phyloP scores from a whole-genome alignment of 2,329 filamentous ascomycete species.

The Claviceps lovelessii region DNA sequence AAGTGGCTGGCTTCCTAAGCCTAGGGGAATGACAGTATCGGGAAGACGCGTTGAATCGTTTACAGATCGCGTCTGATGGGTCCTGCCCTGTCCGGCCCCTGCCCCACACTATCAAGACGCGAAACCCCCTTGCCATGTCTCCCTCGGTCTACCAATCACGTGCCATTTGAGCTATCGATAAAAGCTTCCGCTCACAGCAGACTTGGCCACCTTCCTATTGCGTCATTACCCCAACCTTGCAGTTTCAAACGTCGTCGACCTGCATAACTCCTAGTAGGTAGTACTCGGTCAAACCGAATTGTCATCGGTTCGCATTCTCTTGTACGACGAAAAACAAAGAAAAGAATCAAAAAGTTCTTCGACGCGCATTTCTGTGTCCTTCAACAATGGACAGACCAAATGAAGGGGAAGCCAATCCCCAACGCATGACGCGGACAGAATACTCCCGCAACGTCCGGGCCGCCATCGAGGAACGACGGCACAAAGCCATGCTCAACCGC shows the following conservation, averaged over 20 bases:
- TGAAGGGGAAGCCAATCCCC: conserved; percentile 15
- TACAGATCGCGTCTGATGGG: conserved; percentile 2
- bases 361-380: no score
- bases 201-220: conserved; percentile 10
- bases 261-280: not conserved
- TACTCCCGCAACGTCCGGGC: conserved; percentile 13
- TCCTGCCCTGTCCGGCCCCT: not conserved
- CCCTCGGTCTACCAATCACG: not conserved
- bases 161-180: not conserved
- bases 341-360: no score
- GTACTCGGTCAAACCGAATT: not conserved
- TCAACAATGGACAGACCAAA: conserved; percentile 9
- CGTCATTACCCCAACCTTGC: conserved; percentile 3
- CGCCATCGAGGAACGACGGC: conserved; percentile 20
- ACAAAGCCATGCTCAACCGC: conserved; percentile 14
- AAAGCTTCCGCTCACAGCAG: no score
- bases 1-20: not conserved
- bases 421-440: conserved; percentile 9
- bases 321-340: no score
- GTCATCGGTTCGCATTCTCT: not conserved
- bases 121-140: not conserved
- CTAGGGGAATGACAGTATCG: not conserved
- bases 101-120: not conserved
- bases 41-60: conserved; percentile 3
- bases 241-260: not conserved